Evolutionary conservation across 2,329 filamentous ascomycete species (phyloP), one percentile per base, ranked within the genome.

Genomic region (Fusarium piperis): DNA sequence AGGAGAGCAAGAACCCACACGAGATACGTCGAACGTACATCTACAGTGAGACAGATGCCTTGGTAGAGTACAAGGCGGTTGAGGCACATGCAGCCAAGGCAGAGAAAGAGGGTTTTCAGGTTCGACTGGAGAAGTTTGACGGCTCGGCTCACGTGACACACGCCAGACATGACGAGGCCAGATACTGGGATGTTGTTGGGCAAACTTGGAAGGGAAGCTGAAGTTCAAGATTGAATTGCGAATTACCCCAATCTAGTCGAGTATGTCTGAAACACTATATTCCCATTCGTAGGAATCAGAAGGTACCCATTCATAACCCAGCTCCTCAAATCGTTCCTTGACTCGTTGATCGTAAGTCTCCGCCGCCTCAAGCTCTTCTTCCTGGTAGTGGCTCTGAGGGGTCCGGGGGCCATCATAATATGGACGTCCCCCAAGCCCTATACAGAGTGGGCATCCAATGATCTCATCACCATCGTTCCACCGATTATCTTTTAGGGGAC

Each of bases 21-120:
- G 68, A 71, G 16, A n/a, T 61, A 26, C 67, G 67, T 2, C 64
- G 67, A 1, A 57, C 64, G 0, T 71, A 68, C 6, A 64, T 71
- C 3, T 71, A 71, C n/a, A 71, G 68, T 9, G 51, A 64, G 7
- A 52, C 8, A 1, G 67, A 70, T 12, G 36, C 52, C 12, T 16
- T 71, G 6, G 23, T 71, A 1, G 6, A 33, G 1, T 26, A 56
- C 33, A 15, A 9, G 11, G 51, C 63, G 3, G 9, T 71, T 0
- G 59, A 71, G 20, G n/a, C 9, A 0, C 64, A 64, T 3, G 67
- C 64, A 10, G 5, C 33, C 15, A 18, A 65, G 4, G 64, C 68
- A 2, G 56, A 16, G 39, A 48, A 35, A 6, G 0, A 44, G 4
- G 61, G 68, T 0, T 72, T 48, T 1, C 12, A 48, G 20, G 53